Evolutionary conservation across 495 filamentous ascomycete genomes (phyloP).

Genomic region (Aspergillus bertholletiae): DNA sequence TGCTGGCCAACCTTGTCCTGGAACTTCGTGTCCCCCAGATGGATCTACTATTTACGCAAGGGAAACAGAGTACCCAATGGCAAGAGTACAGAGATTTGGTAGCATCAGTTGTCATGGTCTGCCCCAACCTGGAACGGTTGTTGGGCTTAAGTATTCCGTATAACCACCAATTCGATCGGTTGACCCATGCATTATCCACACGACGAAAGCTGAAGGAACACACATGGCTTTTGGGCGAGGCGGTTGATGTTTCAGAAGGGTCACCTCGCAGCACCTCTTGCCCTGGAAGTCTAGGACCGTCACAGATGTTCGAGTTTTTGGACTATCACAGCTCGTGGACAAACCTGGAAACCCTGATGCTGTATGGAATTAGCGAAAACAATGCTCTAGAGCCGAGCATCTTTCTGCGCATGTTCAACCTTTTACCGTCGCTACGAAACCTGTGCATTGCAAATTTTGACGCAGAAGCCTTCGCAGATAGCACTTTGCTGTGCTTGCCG

Average conservation of each 20-base stretch:
- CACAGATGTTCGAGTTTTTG: slow-evolving; percentile 66
- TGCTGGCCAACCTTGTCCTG: slow-evolving; percentile 68
- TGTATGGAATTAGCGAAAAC: slow-evolving; percentile 59
- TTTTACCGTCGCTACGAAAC: slow-evolving; percentile 65
- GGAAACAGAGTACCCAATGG: slow-evolving; percentile 41
- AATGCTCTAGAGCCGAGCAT: slow-evolving; percentile 62
- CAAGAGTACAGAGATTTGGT: slow-evolving; percentile 67
- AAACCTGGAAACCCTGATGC: slow-evolving; percentile 66
- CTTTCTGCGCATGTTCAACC: slow-evolving; percentile 64
- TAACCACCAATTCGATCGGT: slow-evolving; percentile 67
- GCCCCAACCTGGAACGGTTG: slow-evolving; percentile 77
- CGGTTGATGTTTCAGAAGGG: slow-evolving; percentile 38
- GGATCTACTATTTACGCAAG: slow-evolving; percentile 47
- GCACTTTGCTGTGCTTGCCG: slow-evolving; percentile 66
- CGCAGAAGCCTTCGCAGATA: slow-evolving; percentile 68
- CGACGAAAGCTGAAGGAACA: slow-evolving; percentile 71
- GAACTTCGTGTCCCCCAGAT: slow-evolving; percentile 69
- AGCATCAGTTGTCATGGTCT: slow-evolving; percentile 80
- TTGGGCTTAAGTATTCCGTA: slow-evolving; percentile 68
- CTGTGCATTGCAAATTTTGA: slow-evolving; percentile 74
- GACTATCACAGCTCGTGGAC: slow-evolving; percentile 68
- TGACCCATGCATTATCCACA: slow-evolving; percentile 77
- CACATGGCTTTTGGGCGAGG: slow-evolving; percentile 68
- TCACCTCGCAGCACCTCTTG: slow-evolving; percentile 42
- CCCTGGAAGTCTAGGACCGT: slow-evolving; percentile 54